phyloP scores from a whole-genome alignment of 371 early-diverging fungal genomes.

The Mucor mucedo region DNA sequence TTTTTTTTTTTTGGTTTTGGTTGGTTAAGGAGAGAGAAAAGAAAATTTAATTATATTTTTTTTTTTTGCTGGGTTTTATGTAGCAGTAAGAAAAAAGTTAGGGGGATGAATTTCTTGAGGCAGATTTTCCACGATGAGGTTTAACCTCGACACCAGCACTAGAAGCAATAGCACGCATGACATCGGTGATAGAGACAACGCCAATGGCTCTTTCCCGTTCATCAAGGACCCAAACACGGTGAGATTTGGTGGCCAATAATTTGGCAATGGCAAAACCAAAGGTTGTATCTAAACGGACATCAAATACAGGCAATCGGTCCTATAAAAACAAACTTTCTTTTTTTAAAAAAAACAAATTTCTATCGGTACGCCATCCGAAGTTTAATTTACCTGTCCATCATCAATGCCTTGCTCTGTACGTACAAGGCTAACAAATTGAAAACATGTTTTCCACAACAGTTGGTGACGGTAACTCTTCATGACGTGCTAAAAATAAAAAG shows the following conservation, averaged over 20 bases:
- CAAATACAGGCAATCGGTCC: conserved; percentile 82
- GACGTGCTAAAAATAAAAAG: conserved; percentile 25
- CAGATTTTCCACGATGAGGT: background rate
- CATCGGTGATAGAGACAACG: conserved; percentile 78
- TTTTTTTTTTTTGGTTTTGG: too few relatives aligned
- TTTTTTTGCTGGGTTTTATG: background rate
- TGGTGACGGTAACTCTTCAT: conserved; percentile 51
- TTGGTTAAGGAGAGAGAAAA: background rate
- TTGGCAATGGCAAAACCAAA: conserved; percentile 76
- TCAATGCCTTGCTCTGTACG: conserved; percentile 57
- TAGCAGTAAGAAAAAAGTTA: too few relatives aligned
- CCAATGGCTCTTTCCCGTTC: conserved; percentile 59
- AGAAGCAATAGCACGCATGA: conserved; percentile 63
- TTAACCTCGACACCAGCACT: conserved; percentile 19
- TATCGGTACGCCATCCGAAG: conserved; percentile 13
- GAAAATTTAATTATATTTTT: background rate
- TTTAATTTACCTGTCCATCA: conserved; percentile 49
- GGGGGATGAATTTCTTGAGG: too few relatives aligned
- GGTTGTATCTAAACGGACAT: conserved; percentile 70
- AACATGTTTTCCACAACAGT: conserved; percentile 57
- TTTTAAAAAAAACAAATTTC: too few relatives aligned
- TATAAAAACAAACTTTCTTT: conserved; percentile 7
- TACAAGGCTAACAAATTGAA: conserved; percentile 61
- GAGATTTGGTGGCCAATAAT: conserved; percentile 79
- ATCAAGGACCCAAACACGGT: conserved; percentile 84